Evolutionary conservation across 2,329 filamentous ascomycete species (phyloP).

Genomic region (Sporothrix globosa): DNA sequence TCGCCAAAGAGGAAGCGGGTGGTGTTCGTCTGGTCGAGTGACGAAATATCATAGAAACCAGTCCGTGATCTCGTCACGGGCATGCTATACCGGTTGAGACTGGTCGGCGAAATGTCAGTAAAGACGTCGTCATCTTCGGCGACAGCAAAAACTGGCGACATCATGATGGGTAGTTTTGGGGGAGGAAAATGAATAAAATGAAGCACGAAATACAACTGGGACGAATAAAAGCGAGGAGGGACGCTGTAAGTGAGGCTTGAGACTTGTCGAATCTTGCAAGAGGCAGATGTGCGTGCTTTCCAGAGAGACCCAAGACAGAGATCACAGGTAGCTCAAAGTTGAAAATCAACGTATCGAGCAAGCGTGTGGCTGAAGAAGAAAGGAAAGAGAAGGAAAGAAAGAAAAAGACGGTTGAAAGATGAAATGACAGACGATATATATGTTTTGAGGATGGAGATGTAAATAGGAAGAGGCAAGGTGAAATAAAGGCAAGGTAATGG

Average conservation of each 20-base stretch:
- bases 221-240: neutral
- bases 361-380: neutral
- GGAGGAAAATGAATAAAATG: neutral
- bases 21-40: constrained; percentile 79
- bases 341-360: neutral
- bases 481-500: neutral
- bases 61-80: constrained; percentile 75
- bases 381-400: neutral
- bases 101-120: constrained; percentile 44
- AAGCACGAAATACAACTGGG: neutral
- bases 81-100: constrained; percentile 91
- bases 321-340: neutral
- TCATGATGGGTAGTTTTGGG: neutral
- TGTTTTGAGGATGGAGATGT: neutral
- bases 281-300: neutral
- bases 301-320: neutral
- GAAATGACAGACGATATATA: constrained; percentile 7
- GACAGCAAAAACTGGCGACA: neutral
- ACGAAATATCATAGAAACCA: constrained; percentile 66
- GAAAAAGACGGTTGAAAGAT: neutral
- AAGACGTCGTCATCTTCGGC: constrained; percentile 20
- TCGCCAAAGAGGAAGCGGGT: constrained; percentile 81
- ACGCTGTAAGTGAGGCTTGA: neutral
- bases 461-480: neutral
- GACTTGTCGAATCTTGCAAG: neutral